These are phyloP conservation scores for Wickerhamomyces xylosicus DNA, from an alignment of 805 yeast genomes.

Conservation along the genomic window DNA sequence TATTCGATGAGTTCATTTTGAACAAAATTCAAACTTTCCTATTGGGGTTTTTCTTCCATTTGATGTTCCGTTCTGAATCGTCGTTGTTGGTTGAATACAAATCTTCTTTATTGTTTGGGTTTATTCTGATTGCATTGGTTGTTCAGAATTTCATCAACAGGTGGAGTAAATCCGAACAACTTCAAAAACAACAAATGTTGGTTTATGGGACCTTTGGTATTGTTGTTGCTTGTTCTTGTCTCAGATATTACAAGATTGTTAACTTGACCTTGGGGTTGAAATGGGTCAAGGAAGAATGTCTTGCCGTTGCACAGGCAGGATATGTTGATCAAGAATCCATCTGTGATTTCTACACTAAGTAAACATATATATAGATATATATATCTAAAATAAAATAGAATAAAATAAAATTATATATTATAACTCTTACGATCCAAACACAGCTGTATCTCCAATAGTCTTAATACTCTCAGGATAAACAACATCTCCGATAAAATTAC, in stretches of 20 bases:
- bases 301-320: slow-evolving; percentile 1
- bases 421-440: no score
- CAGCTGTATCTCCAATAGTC: neutral
- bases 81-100: slow-evolving; percentile 24
- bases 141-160: slow-evolving; percentile 27
- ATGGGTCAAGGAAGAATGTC: slow-evolving; percentile 36
- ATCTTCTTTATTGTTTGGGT: slow-evolving; percentile 38
- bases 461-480: neutral
- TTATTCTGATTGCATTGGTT: slow-evolving; percentile 33
- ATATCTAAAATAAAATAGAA: neutral
- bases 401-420: no score
- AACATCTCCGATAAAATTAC: slow-evolving; percentile 29
- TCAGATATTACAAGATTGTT: slow-evolving; percentile 6
- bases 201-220: slow-evolving; percentile 1
- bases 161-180: no score
- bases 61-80: no score
- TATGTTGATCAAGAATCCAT: slow-evolving; percentile 30
- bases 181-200: slow-evolving; percentile 22
- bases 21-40: slow-evolving; percentile 17
- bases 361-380: no score
- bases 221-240: no score
- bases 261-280: slow-evolving; percentile 37
- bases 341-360: slow-evolving; percentile 22
- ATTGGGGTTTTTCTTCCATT: slow-evolving; percentile 1
- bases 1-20: slow-evolving; percentile 3